Percentiles rank a stretch among this genome's conserved stretches.
Evolutionary conservation across 2,329 filamentous ascomycete genomes (phyloP).

Genomic region (Fusarium nurragi): DNA sequence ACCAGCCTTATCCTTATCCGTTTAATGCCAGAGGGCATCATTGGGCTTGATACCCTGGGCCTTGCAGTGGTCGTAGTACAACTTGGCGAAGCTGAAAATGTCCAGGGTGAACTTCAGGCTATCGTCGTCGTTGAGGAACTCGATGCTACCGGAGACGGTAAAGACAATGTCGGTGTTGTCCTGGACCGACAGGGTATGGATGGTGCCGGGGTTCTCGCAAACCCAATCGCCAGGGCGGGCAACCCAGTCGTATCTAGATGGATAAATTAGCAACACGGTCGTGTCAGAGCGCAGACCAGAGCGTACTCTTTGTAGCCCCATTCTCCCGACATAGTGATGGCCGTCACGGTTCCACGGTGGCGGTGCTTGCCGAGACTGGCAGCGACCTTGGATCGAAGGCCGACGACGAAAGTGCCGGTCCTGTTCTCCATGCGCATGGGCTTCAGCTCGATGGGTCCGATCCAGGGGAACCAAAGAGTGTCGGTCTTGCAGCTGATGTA

Average conservation of each 20-base stretch:
- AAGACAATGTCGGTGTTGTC: conserved; percentile 41
- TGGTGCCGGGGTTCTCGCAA: conserved; percentile 39
- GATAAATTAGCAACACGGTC: conserved; percentile 6
- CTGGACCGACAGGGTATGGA: conserved; percentile 39
- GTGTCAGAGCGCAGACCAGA: background rate
- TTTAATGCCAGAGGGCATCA: conserved; percentile 24
- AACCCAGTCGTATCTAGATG: conserved; percentile 40
- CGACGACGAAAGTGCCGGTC: conserved; percentile 32
- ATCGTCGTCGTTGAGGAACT: conserved; percentile 42
- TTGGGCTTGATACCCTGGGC: conserved; percentile 31
- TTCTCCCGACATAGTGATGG: conserved; percentile 37
- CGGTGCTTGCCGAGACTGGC: conserved; percentile 33
- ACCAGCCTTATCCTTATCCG: background rate
- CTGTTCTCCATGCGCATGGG: conserved; percentile 33
- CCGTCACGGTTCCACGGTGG: conserved; percentile 33
- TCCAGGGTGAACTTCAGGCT: conserved; percentile 37
- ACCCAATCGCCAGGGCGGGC: conserved; percentile 41
- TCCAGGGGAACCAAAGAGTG: conserved; percentile 39
- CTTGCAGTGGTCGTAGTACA: conserved; percentile 34
- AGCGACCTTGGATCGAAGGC: conserved; percentile 25
- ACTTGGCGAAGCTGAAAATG: conserved; percentile 38
- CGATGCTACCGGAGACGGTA: conserved; percentile 39
- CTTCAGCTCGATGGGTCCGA: conserved; percentile 33
- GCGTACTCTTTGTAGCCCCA: conserved; percentile 40
- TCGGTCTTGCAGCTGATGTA: conserved; percentile 38